Base-by-base conservation (phyloP, 169 alveolate species). In the Plasmodium inui region DNA sequence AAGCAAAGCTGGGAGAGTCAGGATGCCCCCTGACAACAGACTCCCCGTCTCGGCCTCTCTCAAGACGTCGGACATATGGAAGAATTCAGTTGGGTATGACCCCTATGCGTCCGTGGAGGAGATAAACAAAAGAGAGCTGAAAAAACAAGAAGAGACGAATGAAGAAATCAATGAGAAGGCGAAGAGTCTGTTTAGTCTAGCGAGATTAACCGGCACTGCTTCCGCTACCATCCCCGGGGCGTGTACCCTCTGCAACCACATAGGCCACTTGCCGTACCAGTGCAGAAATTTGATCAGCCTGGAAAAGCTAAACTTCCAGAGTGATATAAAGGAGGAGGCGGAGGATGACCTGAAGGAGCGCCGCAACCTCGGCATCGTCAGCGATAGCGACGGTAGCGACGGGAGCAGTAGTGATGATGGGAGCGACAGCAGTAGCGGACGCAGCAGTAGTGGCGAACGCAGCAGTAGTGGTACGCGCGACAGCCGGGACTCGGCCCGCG, bases 71-170 rank as follows among this genome's bases (percentile, higher is more conserved):
- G 95, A 92, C 57, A 92, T 92, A 22, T 92, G 95, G 95, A 92
- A 92, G 46, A 92, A 80, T 26, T 83, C 95, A 22, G 95, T 92
- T 57, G 95, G 95, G 1, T 92, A 92, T 92, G 95, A 92, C 6
- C 95, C 95, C 0, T 92, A 92, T 82, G 94, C 94, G n/a, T 89
- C 94, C 22, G 37, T 79, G n/a, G 94, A 89, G 81, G 94, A 89
- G 46, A 30, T 89, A 50, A 76, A 82, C 80, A 83, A 79, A 22
- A 92, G 83, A 55, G 83, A 70, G 53, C n/a, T 34, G 6, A 44
- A 81, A 70, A 70, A 44, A 70, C 17, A 92, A 7, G 82, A 83
- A 61, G 28, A 3, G 14, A 79, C 74, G 70, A 73, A 73, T 19
- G 92, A 78, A 39, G 92, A 83, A 82, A 92, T 92, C 57, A 81